phyloP scores from a whole-genome alignment of 2,329 filamentous ascomycete species.

The Cladobotryum protrusum region DNA sequence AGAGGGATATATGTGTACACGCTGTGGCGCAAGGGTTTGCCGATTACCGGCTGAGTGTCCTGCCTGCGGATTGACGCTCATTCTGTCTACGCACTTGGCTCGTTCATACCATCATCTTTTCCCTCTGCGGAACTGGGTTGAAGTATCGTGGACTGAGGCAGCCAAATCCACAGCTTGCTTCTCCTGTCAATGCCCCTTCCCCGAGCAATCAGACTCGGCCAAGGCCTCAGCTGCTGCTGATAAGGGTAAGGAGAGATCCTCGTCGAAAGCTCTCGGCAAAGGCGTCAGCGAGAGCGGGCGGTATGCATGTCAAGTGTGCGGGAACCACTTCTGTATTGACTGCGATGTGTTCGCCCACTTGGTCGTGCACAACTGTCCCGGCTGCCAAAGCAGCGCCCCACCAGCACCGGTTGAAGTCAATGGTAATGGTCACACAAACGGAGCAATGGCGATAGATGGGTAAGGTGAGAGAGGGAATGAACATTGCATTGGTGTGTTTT shows the following conservation, averaged over 20 bases:
- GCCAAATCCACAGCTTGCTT: conserved; percentile 60
- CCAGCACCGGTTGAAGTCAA: conserved; percentile 22
- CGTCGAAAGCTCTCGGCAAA: conserved; percentile 34
- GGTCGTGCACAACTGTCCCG: conserved; percentile 90
- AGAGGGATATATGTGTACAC: conserved; percentile 85
- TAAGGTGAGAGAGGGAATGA: conserved; percentile 10
- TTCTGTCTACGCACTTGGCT: conserved; percentile 87
- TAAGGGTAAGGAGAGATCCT: conserved; percentile 18
- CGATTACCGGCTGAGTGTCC: conserved; percentile 85
- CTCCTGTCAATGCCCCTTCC: conserved; percentile 71
- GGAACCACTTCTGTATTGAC: conserved; percentile 93
- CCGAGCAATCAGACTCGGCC: conserved; percentile 32
- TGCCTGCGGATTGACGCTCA: conserved; percentile 82
- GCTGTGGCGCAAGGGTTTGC: conserved; percentile 86
- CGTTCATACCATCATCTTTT: conserved; percentile 93
- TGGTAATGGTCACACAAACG: conserved; percentile 29
- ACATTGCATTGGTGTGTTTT: background rate
- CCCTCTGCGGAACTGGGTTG: conserved; percentile 81
- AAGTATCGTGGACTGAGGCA: conserved; percentile 78
- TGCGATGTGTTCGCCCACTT: conserved; percentile 96
- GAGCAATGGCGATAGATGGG: conserved; percentile 41
- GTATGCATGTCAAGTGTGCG: conserved; percentile 84
- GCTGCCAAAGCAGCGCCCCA: conserved; percentile 57
- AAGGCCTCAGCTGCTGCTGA: conserved; percentile 5
- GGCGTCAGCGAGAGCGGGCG: conserved; percentile 78